phyloP scores from a whole-genome alignment of 2,329 filamentous ascomycete genomes.

The Phyllosticta citriasiana region DNA sequence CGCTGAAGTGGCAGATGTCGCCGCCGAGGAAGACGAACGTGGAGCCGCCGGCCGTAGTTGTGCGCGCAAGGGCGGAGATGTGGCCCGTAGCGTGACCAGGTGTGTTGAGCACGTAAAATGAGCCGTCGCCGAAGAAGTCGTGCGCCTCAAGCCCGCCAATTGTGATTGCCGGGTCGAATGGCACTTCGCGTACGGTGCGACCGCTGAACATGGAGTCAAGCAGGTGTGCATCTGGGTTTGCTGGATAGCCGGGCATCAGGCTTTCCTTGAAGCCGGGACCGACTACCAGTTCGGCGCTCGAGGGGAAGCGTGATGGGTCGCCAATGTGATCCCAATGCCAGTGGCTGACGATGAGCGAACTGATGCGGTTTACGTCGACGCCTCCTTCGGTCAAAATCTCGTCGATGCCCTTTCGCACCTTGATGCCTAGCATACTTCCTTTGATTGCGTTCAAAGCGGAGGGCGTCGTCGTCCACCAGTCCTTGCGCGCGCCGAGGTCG shows the following conservation, averaged over 20 bases:
- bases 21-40: conserved; percentile 21
- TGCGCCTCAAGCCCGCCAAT: conserved; percentile 21
- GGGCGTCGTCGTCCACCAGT: conserved; percentile 29
- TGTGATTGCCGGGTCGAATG: conserved; percentile 23
- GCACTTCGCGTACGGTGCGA: conserved; percentile 18
- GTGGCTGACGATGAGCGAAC: conserved; percentile 30
- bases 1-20: conserved; percentile 19
- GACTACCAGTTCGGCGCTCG: conserved; percentile 38
- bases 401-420: conserved; percentile 34
- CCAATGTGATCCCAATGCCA: conserved; percentile 45
- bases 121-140: conserved; percentile 48
- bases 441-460: conserved; percentile 14
- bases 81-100: conserved; percentile 45
- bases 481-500: conserved; percentile 39
- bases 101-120: conserved; percentile 45
- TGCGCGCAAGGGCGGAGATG: conserved; percentile 39
- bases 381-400: conserved; percentile 28
- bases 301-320: conserved; percentile 38
- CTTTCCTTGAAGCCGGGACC: conserved; percentile 42
- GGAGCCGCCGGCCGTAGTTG: conserved; percentile 17
- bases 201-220: conserved; percentile 17
- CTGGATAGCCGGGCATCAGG: conserved; percentile 40
- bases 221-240: conserved; percentile 16
- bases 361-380: conserved; percentile 22
- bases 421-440: conserved; percentile 25